Percentiles rank a stretch among this genome's conserved stretches.
These are phyloP conservation scores for Periconia sp. DNA, from an alignment of 2,329 filamentous ascomycete species.

Conservation along the genomic window DNA sequence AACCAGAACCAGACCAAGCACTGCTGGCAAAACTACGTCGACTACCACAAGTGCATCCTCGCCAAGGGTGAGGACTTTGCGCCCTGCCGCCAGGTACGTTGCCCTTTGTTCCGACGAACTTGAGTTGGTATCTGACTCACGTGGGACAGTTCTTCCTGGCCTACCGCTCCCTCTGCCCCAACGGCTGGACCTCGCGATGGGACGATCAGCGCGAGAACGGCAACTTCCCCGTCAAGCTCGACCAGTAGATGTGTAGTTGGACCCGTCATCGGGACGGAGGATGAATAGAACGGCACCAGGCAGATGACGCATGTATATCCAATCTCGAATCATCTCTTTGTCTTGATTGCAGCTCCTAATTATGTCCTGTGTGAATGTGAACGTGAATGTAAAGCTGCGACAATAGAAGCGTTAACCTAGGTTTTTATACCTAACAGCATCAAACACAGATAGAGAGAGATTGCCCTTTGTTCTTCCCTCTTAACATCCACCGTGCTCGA, in stretches of 20 bases:
- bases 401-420: too few relatives aligned
- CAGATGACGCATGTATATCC: too few relatives aligned
- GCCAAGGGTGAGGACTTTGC: slow-evolving; percentile 99
- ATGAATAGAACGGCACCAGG: too few relatives aligned
- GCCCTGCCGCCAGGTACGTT: slow-evolving; percentile 86
- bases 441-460: too few relatives aligned
- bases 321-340: too few relatives aligned
- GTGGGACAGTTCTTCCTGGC: slow-evolving; percentile 82
- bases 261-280: too few relatives aligned
- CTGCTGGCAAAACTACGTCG: slow-evolving; percentile 99
- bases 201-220: slow-evolving; percentile 76
- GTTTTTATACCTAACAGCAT: too few relatives aligned
- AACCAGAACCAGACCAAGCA: slow-evolving; percentile 99
- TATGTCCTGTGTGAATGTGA: too few relatives aligned
- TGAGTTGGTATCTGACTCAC: background rate
- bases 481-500: too few relatives aligned
- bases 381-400: too few relatives aligned
- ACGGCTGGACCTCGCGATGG: slow-evolving; percentile 91
- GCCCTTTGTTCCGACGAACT: background rate
- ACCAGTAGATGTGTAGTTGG: slow-evolving; percentile 29
- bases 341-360: too few relatives aligned
- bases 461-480: too few relatives aligned
- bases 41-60: slow-evolving; percentile 99
- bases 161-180: slow-evolving; percentile 97
- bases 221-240: slow-evolving; percentile 41